phyloP scores from a whole-genome alignment of 495 filamentous ascomycete species.

The Penicillium flavigenum region DNA sequence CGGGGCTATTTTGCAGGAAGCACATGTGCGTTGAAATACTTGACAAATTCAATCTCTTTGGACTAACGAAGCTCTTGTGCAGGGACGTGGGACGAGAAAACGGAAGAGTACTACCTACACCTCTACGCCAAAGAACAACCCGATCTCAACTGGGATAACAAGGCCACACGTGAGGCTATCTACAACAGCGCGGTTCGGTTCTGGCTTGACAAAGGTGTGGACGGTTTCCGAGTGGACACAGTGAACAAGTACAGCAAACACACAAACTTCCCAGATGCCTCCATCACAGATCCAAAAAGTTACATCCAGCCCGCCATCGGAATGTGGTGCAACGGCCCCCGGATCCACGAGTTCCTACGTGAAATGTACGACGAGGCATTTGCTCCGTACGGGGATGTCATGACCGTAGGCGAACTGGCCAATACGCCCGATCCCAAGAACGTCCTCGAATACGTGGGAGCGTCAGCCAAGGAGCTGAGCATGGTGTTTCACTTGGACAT shows the following conservation, averaged over 20 bases:
- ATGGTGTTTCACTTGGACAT: slow-evolving; percentile 57
- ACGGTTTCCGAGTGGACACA: slow-evolving; percentile 55
- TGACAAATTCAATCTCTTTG: not conserved
- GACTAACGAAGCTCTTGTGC: not conserved
- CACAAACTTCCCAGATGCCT: slow-evolving; percentile 43
- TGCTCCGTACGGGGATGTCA: slow-evolving; percentile 37
- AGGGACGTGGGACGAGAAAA: slow-evolving; percentile 48
- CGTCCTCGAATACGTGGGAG: slow-evolving; percentile 45
- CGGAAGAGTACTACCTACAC: slow-evolving; percentile 53
- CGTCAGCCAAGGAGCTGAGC: slow-evolving; percentile 41
- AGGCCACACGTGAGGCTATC: slow-evolving; percentile 43
- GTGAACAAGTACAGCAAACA: slow-evolving; percentile 54
- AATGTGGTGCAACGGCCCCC: slow-evolving; percentile 53
- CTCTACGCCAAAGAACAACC: slow-evolving; percentile 52
- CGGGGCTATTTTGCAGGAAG: slow-evolving; percentile 50
- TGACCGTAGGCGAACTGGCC: slow-evolving; percentile 53
- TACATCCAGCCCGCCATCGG: slow-evolving; percentile 43
- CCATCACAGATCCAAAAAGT: slow-evolving; percentile 31
- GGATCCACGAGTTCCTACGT: slow-evolving; percentile 52
- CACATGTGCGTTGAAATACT: slow-evolving; percentile 32
- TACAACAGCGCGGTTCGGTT: slow-evolving; percentile 48
- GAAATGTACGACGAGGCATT: slow-evolving; percentile 43
- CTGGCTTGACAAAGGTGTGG: slow-evolving; percentile 52
- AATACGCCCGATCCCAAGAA: slow-evolving; percentile 39
- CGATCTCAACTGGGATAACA: slow-evolving; percentile 56